Base-by-base conservation (phyloP, 202 grass and related monocot genomes). In the Sporobolus alterniflorus region DNA sequence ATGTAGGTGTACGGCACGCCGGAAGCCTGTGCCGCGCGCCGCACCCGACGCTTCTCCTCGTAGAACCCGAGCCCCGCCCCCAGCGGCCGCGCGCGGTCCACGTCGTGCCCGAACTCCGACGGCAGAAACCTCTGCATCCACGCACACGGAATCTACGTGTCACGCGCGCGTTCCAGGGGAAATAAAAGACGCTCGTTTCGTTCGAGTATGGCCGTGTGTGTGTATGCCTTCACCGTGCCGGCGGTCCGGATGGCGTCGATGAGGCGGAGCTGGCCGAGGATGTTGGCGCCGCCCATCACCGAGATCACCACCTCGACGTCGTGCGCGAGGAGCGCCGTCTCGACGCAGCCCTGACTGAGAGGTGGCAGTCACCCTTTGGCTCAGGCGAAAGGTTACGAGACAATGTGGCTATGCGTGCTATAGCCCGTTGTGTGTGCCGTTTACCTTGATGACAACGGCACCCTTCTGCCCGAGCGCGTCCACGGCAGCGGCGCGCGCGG, bases 91-190 rank as follows among this genome's bases (percentile, higher is more conserved):
- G 93, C 93, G 60, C 83, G 88, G 79, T 96, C 93, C 47, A 96
- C 87, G 82, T 92, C 93, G 83, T 96, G 93, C 79, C 93, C 90
- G 30, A 90, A 96, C 76, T 96, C 93, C 30, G 93, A 96, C 42
- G 90, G 93, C 85, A 96, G 74, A 65, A 96, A 96, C 78, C 93
- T 89, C 93, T 92, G 71, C 9, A 32, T 0, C 0, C 41, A 10
- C 5, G 10, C 13, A 50, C n/a, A n/a, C n/a, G n/a, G n/a, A n/a
- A 67, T 9, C 64, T 16, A 66, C 46, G 60, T 75, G 31, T 25
- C 22, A 65, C 1, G 7, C 29, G 15, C 13, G 8, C n/a, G 11
- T 4, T 6, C 5, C 62, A 26, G 5, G 66, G 11, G 15, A 14
- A 25, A 77, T 4, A 25, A 9, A 10, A 24, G 54, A 54, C 7